Evolutionary conservation across 192 early-diverging fungal species (phyloP), one percentile per base, ranked within the genome.

Genomic region (Gaertneriomyces sp.): DNA sequence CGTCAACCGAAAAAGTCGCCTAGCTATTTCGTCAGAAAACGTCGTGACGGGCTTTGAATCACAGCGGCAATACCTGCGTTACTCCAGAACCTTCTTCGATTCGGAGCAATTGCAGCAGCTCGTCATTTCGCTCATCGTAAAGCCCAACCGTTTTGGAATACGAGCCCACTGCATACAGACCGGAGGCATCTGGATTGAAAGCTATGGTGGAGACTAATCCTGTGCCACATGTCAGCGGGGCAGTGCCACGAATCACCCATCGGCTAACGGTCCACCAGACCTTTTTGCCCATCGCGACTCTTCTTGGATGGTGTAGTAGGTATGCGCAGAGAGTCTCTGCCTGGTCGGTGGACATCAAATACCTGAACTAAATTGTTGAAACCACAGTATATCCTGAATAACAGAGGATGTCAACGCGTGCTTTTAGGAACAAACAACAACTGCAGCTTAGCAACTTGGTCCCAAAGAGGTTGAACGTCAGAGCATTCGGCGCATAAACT

Each of bases 231-330:
- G 9, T 43, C 46, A 16, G 44, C 42, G 4, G 63, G 16, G 1
- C 25, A 54, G n/a, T 7, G 38, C 2, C 10, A 33, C 25, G 63
- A 11, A 57, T 53, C 45, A 39, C 5, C 9, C n/a, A 7, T 42
- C 9, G 25, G 20, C 42, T 10, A 62, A 19, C 33, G 43, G n/a
- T 0, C 17, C 20, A 60, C 12, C 43, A 0, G 7, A 76, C 88
- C 92, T 54, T 89, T 91, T 65, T 91, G 85, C 0, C 91, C 91
- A 17, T 88, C 78, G 63, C 71, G 80, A 56, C 86, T 88, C 54
- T 84, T 85, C 8, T 88, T 74, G 6, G 76, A 85, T 1, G 85
- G 85, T 2, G 83, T 74, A 10, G 85, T 90, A 0, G 79, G 67
- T 11, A 55, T 52, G 55, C 80, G 78, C 6, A 65, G 55, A 6